Evolutionary conservation across 768 basidiomycete species (phyloP).

Genomic region (Roridomyces roridus): DNA sequence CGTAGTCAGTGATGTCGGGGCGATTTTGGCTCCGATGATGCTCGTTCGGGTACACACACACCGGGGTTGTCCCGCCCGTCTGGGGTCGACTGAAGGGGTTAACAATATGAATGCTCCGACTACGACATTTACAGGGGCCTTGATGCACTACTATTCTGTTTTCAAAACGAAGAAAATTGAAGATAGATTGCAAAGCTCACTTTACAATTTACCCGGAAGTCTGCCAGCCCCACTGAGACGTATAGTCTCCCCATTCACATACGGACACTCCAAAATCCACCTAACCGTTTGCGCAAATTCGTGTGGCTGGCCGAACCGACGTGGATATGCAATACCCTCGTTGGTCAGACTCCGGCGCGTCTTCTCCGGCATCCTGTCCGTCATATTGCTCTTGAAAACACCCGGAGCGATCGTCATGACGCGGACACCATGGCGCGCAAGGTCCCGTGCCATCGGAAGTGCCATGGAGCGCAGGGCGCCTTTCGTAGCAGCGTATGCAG

Average conservation of each 20-base stretch:
- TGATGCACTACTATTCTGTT: no score
- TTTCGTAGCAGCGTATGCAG: slow-evolving; percentile 62
- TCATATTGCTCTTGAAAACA: slow-evolving; percentile 55
- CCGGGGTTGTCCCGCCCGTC: not conserved
- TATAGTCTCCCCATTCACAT: slow-evolving; percentile 61
- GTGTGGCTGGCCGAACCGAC: slow-evolving; percentile 50
- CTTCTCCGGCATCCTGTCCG: slow-evolving; percentile 41
- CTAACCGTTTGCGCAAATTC: slow-evolving; percentile 59
- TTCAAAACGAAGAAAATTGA: not conserved
- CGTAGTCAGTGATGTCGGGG: no score
- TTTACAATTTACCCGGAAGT: slow-evolving; percentile 21
- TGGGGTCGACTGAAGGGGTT: slow-evolving; percentile 5
- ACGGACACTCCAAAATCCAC: slow-evolving; percentile 56
- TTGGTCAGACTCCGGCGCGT: slow-evolving; percentile 44
- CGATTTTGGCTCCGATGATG: not conserved
- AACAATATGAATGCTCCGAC: not conserved
- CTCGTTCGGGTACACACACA: not conserved
- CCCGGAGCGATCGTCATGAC: slow-evolving; percentile 65
- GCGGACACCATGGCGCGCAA: slow-evolving; percentile 56
- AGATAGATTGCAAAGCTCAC: not conserved
- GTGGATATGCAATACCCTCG: slow-evolving; percentile 49
- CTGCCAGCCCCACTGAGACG: slow-evolving; percentile 47
- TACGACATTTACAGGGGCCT: not conserved
- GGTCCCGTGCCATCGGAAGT: slow-evolving; percentile 65
- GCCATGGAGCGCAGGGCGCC: slow-evolving; percentile 64